Conservation (phyloP, 2,329 filamentous ascomycete species). For the Colletotrichum salicis region DNA sequence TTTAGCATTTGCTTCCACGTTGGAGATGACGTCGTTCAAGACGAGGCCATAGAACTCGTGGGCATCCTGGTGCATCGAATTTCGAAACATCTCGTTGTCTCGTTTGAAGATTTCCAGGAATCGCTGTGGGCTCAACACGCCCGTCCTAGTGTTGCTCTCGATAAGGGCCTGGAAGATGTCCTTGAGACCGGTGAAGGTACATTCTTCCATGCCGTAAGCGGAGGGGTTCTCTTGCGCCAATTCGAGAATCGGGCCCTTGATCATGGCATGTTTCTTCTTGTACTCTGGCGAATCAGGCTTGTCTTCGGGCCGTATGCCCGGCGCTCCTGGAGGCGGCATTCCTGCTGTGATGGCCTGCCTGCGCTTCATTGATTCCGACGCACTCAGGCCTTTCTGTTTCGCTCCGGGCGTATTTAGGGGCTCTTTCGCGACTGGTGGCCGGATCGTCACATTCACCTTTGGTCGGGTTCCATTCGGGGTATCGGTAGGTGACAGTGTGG, state of each 20-base stretch:
- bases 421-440: slow-evolving; percentile 64
- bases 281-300: slow-evolving; percentile 95
- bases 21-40: slow-evolving; percentile 94
- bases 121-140: slow-evolving; percentile 89
- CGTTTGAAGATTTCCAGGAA: slow-evolving; percentile 94
- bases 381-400: slow-evolving; percentile 63
- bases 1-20: slow-evolving; percentile 88
- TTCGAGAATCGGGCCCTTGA: slow-evolving; percentile 86
- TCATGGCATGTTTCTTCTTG: slow-evolving; percentile 95
- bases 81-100: slow-evolving; percentile 97
- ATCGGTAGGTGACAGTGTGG: slow-evolving; percentile 75
- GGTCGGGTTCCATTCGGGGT: slow-evolving; percentile 69
- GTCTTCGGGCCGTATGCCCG: slow-evolving; percentile 79
- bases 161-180: slow-evolving; percentile 95
- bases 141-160: slow-evolving; percentile 81
- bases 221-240: slow-evolving; percentile 82
- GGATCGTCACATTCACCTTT: slow-evolving; percentile 70
- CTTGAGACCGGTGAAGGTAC: slow-evolving; percentile 92
- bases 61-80: slow-evolving; percentile 97
- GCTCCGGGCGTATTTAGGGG: slow-evolving; percentile 49
- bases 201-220: slow-evolving; percentile 92
- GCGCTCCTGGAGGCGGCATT: slow-evolving; percentile 64
- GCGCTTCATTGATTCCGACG: slow-evolving; percentile 67
- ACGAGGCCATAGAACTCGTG: slow-evolving; percentile 96
- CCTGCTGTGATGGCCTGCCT: slow-evolving; percentile 64